Evolutionary conservation across 768 basidiomycete species (phyloP).

Genomic region (Boletus bicolor): DNA sequence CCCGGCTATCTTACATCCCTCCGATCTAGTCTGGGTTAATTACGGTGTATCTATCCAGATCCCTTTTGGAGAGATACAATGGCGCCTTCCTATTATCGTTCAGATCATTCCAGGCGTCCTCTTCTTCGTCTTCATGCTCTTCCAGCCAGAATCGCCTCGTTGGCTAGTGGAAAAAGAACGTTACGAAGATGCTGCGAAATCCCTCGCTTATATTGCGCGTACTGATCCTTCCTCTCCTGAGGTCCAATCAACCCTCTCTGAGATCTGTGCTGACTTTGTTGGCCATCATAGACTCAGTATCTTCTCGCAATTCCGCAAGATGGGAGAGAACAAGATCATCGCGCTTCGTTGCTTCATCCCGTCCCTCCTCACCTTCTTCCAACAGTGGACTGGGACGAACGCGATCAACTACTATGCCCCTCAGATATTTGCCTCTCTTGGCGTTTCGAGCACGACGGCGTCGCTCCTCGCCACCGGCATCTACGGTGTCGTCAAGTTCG

Average conservation of each 20-base stretch:
- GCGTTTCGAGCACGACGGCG: slow-evolving; percentile 29
- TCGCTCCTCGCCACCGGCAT: slow-evolving; percentile 40
- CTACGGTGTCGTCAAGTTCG: slow-evolving; percentile 41
- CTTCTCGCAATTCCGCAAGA: slow-evolving; percentile 31
- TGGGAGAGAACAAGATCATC: slow-evolving; percentile 32
- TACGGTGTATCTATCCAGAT: slow-evolving; percentile 30
- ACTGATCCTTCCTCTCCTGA: slow-evolving; percentile 23
- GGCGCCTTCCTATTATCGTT: slow-evolving; percentile 37
- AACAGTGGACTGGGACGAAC: slow-evolving; percentile 42
- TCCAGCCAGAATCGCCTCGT: slow-evolving; percentile 41
- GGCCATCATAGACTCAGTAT: slow-evolving; percentile 29
- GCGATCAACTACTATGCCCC: slow-evolving; percentile 42
- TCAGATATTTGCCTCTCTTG: slow-evolving; percentile 35
- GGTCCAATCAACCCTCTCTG: slow-evolving; percentile 31
- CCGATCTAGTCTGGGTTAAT: slow-evolving; percentile 35
- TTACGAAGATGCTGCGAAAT: slow-evolving; percentile 33
- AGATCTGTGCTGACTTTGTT: slow-evolving; percentile 35
- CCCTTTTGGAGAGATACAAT: slow-evolving; percentile 29
- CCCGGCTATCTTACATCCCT: not conserved
- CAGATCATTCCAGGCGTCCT: slow-evolving; percentile 41
- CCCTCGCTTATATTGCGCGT: slow-evolving; percentile 30
- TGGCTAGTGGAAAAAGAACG: slow-evolving; percentile 38
- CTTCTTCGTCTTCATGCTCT: slow-evolving; percentile 35
- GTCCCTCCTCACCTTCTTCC: slow-evolving; percentile 33
- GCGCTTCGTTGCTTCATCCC: slow-evolving; percentile 33